Evolutionary conservation across 331 rosid species (phyloP), one percentile per base, ranked within the genome.

Genomic region (Rosa hybrid): DNA sequence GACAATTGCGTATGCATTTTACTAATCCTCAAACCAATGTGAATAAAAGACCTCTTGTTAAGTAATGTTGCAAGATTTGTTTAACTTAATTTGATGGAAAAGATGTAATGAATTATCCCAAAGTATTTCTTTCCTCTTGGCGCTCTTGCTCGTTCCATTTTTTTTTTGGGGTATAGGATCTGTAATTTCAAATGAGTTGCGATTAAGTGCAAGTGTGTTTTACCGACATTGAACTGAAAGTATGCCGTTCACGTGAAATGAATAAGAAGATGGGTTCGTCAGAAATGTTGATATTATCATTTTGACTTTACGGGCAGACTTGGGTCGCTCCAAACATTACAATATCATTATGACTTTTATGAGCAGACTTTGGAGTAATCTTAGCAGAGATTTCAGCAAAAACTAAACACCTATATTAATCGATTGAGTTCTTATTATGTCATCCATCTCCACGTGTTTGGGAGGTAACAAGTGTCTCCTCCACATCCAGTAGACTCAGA

Each of bases 391-490:
- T 18, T 62, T 62, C 39, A 25, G 17, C 68, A 27, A 4, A 12
- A 23, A 27, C 41, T 21, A 20, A 18, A 57, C 13, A n/a, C 53
- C 17, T 17, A 0, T 3, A n/a, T 9, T 59, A 10, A 8, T 59
- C 30, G 2, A 64, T 12, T 13, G 42, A 63, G 69, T 12, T 63
- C n/a, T 63, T 34, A 8, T 54, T 30, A n/a, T 13, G n/a, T 27
- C 11, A 63, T 27, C 42, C 70, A 64, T 64, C 69, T 63, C 42
- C 70, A 12, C 70, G 70, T 64, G 42, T 64, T 34, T 14, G 18
- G 70, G 44, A 64, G 68, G n/a, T 30, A 45, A 75, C 83, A 80
- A 21, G 79, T 80, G 83, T 80, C 79, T 21, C 23, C 50, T 38
- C 14, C 79, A 17, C 46, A 12, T 77, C 72, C 20, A 59, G 69